phyloP scores from a whole-genome alignment of 306 rosid species.

The Pyrus bretschneideri region DNA sequence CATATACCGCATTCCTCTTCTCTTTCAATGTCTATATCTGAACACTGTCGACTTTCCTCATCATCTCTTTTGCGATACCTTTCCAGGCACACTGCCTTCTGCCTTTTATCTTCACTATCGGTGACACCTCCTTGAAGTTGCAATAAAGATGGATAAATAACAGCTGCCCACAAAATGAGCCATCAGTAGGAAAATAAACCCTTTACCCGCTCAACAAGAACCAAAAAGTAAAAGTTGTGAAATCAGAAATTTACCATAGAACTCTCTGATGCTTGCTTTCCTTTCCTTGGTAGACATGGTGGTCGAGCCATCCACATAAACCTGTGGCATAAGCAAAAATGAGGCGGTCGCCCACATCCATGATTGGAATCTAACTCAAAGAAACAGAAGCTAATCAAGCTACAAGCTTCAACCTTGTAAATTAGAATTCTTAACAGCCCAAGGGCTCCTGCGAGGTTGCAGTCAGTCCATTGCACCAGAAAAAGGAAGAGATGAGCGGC shows the following conservation, averaged over 20 bases:
- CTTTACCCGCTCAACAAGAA: background rate
- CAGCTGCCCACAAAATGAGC: constrained; percentile 41
- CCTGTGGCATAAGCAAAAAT: constrained; percentile 42
- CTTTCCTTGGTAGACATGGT: constrained; percentile 95
- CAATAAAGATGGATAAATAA: constrained; percentile 79
- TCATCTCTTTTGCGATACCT: constrained; percentile 73
- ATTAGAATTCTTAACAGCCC: constrained; percentile 86
- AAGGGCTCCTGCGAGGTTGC: constrained; percentile 90
- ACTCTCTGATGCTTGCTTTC: constrained; percentile 90
- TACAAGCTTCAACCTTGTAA: constrained; percentile 57
- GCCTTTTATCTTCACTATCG: constrained; percentile 79
- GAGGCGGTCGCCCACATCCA: constrained; percentile 15
- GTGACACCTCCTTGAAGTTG: constrained; percentile 88
- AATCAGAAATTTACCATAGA: constrained; percentile 55
- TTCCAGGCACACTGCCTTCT: constrained; percentile 80
- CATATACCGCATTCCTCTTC: constrained; percentile 99
- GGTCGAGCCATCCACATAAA: constrained; percentile 93
- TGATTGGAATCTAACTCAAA: constrained; percentile 13
- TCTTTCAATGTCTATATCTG: constrained; percentile 76
- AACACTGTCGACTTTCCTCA: constrained; percentile 38
- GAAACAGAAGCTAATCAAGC: background rate
- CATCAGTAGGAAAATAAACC: constrained; percentile 14
- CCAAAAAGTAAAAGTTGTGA: background rate
- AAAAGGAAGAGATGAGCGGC: constrained; percentile 91
- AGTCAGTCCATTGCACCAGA: constrained; percentile 92